phyloP scores from a whole-genome alignment of 805 yeast genomes.

The Kuraishia cidri region DNA sequence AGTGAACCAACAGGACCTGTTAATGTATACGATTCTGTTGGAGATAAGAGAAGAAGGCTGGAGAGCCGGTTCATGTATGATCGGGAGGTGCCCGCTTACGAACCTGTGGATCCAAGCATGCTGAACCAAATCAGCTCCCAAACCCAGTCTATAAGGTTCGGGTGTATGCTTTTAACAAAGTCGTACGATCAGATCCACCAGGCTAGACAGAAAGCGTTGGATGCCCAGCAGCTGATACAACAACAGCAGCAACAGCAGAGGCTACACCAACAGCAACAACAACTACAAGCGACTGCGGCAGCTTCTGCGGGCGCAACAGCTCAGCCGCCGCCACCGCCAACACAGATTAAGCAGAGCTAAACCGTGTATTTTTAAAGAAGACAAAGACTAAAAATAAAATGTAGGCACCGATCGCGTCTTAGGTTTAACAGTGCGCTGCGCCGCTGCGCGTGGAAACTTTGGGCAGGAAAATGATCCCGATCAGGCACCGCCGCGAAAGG shows the following conservation, averaged over 20 bases:
- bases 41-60: constrained; percentile 25
- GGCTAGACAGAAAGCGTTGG: constrained; percentile 59
- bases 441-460: no score
- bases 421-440: no score
- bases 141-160: constrained; percentile 86
- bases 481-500: no score
- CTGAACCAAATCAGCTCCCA: constrained; percentile 77
- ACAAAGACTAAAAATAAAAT: no score
- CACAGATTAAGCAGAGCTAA: no score
- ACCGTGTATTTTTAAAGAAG: no score
- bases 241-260: constrained; percentile 25
- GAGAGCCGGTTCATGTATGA: constrained; percentile 44
- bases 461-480: no score
- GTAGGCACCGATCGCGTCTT: no score
- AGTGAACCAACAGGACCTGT: constrained; percentile 10
- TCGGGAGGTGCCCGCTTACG: constrained; percentile 27
- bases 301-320: no score
- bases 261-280: constrained; percentile 19
- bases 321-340: no score
- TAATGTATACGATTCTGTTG: constrained; percentile 23
- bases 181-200: constrained; percentile 80
- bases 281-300: no score
- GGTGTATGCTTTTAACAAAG: constrained; percentile 82
- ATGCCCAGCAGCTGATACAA: constrained; percentile 23
- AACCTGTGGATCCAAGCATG: constrained; percentile 73